Evolutionary conservation across 2,329 filamentous ascomycete genomes (phyloP).

Genomic region (Ceratocystis destructans): DNA sequence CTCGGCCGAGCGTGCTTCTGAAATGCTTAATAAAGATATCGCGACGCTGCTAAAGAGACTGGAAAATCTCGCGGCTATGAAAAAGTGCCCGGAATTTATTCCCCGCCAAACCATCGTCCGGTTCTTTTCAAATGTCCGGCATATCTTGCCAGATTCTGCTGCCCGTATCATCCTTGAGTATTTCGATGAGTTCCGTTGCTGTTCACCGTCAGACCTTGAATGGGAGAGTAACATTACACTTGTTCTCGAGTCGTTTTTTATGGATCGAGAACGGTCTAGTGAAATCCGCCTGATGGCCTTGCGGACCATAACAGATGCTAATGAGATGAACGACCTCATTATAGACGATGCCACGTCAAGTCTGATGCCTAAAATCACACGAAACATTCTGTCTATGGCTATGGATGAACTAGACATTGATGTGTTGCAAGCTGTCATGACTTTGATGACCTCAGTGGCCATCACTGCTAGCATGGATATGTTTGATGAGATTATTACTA

Average conservation of each 20-base stretch:
- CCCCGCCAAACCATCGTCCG: conserved; percentile 53
- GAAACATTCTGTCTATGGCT: conserved; percentile 47
- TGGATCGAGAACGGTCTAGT: conserved; percentile 45
- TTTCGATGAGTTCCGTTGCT: conserved; percentile 54
- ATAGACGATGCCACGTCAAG: conserved; percentile 45
- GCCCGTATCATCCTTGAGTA: conserved; percentile 52
- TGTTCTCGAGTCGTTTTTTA: conserved; percentile 50
- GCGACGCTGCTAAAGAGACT: conserved; percentile 34
- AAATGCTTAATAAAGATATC: conserved; percentile 33
- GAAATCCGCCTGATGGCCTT: conserved; percentile 50
- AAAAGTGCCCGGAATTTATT: conserved; percentile 40
- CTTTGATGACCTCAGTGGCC: conserved; percentile 51
- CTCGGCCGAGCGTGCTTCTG: conserved; percentile 24
- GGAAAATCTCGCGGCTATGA: conserved; percentile 33
- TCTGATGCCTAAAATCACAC: conserved; percentile 44
- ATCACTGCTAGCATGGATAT: conserved; percentile 43
- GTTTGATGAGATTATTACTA: conserved; percentile 40
- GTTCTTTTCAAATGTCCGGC: conserved; percentile 50
- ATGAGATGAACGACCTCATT: conserved; percentile 44
- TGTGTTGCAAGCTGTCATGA: conserved; percentile 51
- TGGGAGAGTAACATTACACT: conserved; percentile 52
- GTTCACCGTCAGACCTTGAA: conserved; percentile 54
- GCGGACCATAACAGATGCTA: conserved; percentile 44
- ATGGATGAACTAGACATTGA: conserved; percentile 48
- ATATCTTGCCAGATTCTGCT: conserved; percentile 49